Percentiles rank a stretch among this genome's conserved stretches.
phyloP scores from a whole-genome alignment of 2,329 filamentous ascomycete genomes.

The Colletotrichum scovillei region DNA sequence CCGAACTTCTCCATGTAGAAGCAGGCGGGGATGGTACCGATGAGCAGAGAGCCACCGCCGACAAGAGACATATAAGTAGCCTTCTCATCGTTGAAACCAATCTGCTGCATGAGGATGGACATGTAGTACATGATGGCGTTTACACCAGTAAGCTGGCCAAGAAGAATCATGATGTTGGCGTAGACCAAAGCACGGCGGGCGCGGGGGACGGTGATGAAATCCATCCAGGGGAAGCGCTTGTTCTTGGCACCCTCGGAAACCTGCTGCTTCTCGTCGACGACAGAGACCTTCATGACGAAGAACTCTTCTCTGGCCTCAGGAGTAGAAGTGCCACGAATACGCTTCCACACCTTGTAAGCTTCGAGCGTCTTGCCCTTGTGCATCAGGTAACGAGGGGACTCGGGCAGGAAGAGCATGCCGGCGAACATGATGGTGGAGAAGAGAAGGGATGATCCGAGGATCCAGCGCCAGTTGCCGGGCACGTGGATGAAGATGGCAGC shows the following conservation, averaged over 20 bases:
- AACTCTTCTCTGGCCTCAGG: slow-evolving; percentile 75
- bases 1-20: slow-evolving; percentile 79
- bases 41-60: slow-evolving; percentile 73
- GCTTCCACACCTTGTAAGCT: slow-evolving; percentile 75
- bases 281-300: slow-evolving; percentile 75
- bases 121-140: slow-evolving; percentile 81
- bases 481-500: slow-evolving; percentile 80
- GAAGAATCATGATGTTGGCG: slow-evolving; percentile 76
- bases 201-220: slow-evolving; percentile 77
- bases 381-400: slow-evolving; percentile 76
- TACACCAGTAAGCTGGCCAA: slow-evolving; percentile 78
- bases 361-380: slow-evolving; percentile 63
- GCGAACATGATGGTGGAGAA: slow-evolving; percentile 61
- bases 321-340: slow-evolving; percentile 70
- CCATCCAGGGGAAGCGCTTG: slow-evolving; percentile 74
- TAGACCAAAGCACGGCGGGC: slow-evolving; percentile 75
- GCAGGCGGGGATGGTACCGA: slow-evolving; percentile 76
- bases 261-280: slow-evolving; percentile 66
- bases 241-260: slow-evolving; percentile 62
- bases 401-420: slow-evolving; percentile 79
- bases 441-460: slow-evolving; percentile 77
- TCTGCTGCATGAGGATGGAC: slow-evolving; percentile 73
- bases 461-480: slow-evolving; percentile 77
- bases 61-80: slow-evolving; percentile 82
- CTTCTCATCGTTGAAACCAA: slow-evolving; percentile 72